phyloP scores from a whole-genome alignment of 768 basidiomycete genomes.

The Exidia glandulosa region DNA sequence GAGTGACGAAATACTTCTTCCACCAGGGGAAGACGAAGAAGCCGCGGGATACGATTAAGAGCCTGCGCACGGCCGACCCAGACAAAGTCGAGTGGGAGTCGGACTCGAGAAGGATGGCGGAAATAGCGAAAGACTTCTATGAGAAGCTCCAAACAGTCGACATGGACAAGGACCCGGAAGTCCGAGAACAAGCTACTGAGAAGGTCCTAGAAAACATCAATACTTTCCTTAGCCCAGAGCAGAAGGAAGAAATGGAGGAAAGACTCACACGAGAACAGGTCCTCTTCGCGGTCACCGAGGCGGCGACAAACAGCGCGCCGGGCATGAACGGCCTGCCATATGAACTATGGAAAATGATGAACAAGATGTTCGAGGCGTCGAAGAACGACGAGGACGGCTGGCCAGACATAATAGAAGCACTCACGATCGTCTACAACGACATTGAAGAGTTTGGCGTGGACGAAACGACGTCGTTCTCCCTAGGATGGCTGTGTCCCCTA shows the following conservation, averaged over 20 bases:
- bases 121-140: neutral
- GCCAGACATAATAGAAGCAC: neutral
- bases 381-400: neutral
- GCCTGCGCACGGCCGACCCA: no score
- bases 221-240: neutral
- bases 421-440: constrained; percentile 37
- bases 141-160: neutral
- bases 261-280: neutral
- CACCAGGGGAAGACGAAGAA: neutral
- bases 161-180: neutral
- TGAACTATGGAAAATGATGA: neutral
- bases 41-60: neutral
- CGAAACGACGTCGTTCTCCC: constrained; percentile 8
- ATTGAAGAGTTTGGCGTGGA: constrained; percentile 17
- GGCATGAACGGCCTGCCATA: neutral
- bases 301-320: neutral
- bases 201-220: neutral
- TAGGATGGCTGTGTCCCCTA: constrained; percentile 26
- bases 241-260: constrained; percentile 18
- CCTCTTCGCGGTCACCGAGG: neutral
- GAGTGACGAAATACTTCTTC: neutral
- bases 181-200: neutral
- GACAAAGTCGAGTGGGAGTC: neutral
- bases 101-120: neutral
- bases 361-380: neutral